phyloP scores from a whole-genome alignment of 2,329 filamentous ascomycete genomes.

The Fusarium nelsonii region DNA sequence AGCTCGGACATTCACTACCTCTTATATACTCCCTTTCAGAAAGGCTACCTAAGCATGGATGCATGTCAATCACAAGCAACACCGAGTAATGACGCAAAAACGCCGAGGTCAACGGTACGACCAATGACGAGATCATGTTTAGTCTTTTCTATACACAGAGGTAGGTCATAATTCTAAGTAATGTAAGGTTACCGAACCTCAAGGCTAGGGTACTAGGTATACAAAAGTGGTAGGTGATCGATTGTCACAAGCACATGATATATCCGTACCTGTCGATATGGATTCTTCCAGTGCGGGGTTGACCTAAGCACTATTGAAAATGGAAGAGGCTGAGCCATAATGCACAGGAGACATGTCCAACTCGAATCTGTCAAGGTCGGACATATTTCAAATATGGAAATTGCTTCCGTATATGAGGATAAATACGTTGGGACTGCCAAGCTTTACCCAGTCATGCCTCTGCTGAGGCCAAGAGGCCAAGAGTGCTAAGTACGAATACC shows the following conservation, averaged over 20 bases:
- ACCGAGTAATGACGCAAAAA: slow-evolving; percentile 19
- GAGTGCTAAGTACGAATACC: neutral
- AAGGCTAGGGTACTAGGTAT: neutral
- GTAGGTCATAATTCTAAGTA: neutral
- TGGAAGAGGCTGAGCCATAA: slow-evolving; percentile 13
- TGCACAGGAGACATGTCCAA: slow-evolving; percentile 1
- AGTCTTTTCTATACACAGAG: neutral
- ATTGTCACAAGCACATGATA: slow-evolving; percentile 12
- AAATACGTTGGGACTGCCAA: slow-evolving; percentile 21
- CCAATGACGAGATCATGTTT: slow-evolving; percentile 11
- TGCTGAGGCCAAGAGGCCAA: neutral
- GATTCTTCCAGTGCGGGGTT: slow-evolving; percentile 17
- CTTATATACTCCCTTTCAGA: slow-evolving; percentile 4
- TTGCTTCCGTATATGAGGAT: slow-evolving; percentile 13
- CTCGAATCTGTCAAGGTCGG: slow-evolving; percentile 8
- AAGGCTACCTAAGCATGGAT: neutral
- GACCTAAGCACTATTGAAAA: neutral
- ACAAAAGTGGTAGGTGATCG: slow-evolving; percentile 29
- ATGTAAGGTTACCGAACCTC: neutral
- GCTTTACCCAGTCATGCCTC: slow-evolving; percentile 6
- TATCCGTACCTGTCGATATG: slow-evolving; percentile 11
- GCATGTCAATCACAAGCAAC: slow-evolving; percentile 37
- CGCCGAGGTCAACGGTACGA: slow-evolving; percentile 32
- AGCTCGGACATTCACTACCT: neutral
- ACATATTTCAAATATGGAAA: slow-evolving; percentile 32